Conservation (phyloP, 768 basidiomycete genomes). For the Mycena kentingensis region DNA sequence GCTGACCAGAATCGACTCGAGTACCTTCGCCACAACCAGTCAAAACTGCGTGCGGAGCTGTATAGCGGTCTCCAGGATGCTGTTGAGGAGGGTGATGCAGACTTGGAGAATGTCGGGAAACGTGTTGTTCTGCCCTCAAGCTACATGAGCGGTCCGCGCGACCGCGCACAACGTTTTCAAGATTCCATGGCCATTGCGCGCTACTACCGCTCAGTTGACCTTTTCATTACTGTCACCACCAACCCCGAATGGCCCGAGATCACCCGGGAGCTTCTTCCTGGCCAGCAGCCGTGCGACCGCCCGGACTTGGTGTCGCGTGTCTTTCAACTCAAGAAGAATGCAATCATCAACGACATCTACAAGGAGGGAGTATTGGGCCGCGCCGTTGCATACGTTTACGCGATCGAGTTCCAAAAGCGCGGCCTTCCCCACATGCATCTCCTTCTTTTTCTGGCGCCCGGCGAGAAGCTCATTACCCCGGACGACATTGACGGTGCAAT, state of each 20-base stretch:
- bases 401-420: too few species aligned
- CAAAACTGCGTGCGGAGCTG: conserved; percentile 33
- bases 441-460: conserved; percentile 41
- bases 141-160: conserved; percentile 29
- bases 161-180: conserved; percentile 38
- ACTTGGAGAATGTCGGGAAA: conserved; percentile 18
- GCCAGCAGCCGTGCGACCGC: conserved; percentile 30
- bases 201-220: conserved; percentile 29
- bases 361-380: too few species aligned
- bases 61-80: conserved; percentile 38
- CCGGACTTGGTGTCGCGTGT: conserved; percentile 41
- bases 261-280: conserved; percentile 25
- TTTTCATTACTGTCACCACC: conserved; percentile 47
- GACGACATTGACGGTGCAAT: conserved; percentile 43
- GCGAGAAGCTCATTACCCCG: conserved; percentile 31
- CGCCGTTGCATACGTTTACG: too few species aligned
- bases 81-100: conserved; percentile 12
- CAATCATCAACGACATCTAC: too few species aligned
- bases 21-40: conserved; percentile 40
- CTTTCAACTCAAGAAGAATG: conserved; percentile 39
- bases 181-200: conserved; percentile 39
- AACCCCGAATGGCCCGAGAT: conserved; percentile 41
- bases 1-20: conserved; percentile 41
- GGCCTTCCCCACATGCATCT: conserved; percentile 57
- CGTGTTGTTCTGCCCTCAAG: conserved; percentile 34